Evolutionary conservation across 176 grass and related monocot species (phyloP), one percentile per base, ranked within the genome.

Genomic region (Zea mays): DNA sequence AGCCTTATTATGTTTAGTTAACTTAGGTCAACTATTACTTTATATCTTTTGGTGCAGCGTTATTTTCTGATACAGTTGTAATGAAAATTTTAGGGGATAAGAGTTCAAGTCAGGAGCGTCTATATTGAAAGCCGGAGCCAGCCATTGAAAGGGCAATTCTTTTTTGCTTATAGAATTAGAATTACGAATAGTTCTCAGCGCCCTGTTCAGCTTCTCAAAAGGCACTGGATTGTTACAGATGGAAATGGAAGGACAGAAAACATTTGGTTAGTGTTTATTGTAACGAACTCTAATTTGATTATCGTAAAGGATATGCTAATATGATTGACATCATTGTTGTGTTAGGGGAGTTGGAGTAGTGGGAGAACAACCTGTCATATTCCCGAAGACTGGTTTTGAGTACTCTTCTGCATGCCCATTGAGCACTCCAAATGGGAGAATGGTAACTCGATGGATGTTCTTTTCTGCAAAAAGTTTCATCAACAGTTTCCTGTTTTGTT

Each of bases 81-180:
- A n/a, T n/a, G n/a, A n/a, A n/a, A n/a, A n/a, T n/a, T n/a, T n/a
- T n/a, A n/a, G n/a, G n/a, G n/a, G n/a, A n/a, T n/a, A n/a, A n/a
- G n/a, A n/a, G n/a, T n/a, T n/a, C n/a, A n/a, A n/a, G n/a, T n/a
- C n/a, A n/a, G n/a, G n/a, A n/a, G n/a, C n/a, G n/a, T n/a, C n/a
- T n/a, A n/a, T n/a, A n/a, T n/a, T n/a, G n/a, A n/a, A n/a, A n/a
- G n/a, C n/a, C n/a, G n/a, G n/a, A n/a, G n/a, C n/a, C n/a, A n/a
- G n/a, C n/a, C n/a, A n/a, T n/a, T n/a, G n/a, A n/a, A n/a, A n/a
- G n/a, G n/a, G n/a, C 37, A 38, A 50, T 98, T 89, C 76, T 92
- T 98, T 76, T 98, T 94, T 43, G 91, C 89, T 4, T 94, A 94
- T 43, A 81, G 89, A 67, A 92, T 97, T 82, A 88, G 89, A 84